Conservation (phyloP, 305 asterid genomes). For the Solanum hybrid region DNA sequence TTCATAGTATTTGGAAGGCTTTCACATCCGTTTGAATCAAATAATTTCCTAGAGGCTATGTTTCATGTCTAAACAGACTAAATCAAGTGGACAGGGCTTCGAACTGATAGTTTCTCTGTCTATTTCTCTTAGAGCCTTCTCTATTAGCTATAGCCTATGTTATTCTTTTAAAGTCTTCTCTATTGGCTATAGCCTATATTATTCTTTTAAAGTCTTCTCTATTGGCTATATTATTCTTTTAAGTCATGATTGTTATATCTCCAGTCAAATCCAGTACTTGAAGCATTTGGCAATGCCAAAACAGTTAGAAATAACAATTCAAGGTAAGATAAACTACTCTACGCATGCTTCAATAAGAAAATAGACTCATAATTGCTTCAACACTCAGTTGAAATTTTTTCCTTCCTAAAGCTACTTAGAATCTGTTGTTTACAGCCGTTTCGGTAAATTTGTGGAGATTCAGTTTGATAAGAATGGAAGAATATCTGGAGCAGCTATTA, state of each 20-base stretch:
- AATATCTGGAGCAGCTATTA: constrained; percentile 86
- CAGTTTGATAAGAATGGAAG: constrained; percentile 76
- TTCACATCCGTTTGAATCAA: neutral
- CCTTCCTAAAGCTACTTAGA: constrained; percentile 6
- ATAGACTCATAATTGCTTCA: neutral
- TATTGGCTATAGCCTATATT: neutral
- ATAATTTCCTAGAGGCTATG: neutral
- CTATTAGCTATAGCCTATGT: neutral
- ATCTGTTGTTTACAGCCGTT: constrained; percentile 58
- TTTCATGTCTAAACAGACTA: neutral
- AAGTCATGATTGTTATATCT: constrained; percentile 4
- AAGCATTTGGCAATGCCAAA: constrained; percentile 97
- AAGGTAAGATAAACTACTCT: constrained; percentile 34
- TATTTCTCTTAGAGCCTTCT: constrained; percentile 11
- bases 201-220: neutral
- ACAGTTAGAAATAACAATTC: constrained; percentile 88
- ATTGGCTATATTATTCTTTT: neutral
- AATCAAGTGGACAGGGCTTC: neutral
- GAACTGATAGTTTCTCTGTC: neutral
- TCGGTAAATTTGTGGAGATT: constrained; percentile 83
- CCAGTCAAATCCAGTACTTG: constrained; percentile 94
- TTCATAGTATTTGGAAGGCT: neutral
- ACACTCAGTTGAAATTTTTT: neutral
- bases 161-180: neutral
- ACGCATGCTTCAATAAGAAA: constrained; percentile 1